phyloP scores from a whole-genome alignment of 768 basidiomycete species.

The Cystofilobasidium macerans region DNA sequence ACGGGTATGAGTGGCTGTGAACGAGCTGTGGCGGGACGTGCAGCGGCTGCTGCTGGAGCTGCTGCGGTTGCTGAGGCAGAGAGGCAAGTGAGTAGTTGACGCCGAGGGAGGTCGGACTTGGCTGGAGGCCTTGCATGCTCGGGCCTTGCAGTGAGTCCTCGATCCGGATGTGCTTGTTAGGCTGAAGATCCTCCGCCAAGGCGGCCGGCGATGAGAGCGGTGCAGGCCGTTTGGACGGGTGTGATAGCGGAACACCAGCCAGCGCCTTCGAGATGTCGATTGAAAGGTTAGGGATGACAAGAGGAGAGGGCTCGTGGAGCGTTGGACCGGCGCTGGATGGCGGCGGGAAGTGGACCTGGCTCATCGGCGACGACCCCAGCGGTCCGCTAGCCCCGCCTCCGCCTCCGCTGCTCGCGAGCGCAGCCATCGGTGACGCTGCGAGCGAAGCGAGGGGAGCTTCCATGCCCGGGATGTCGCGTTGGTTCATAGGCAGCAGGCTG shows the following conservation, averaged over 20 bases:
- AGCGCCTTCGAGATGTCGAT: conserved; percentile 8
- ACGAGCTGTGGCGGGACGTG: conserved; percentile 31
- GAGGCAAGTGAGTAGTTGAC: not conserved
- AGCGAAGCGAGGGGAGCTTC: not conserved
- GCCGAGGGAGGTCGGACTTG: not conserved
- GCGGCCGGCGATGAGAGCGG: conserved; percentile 2
- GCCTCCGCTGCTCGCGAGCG: not conserved
- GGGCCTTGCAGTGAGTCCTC: not conserved
- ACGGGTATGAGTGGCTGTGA: conserved; percentile 39
- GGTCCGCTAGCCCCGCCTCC: not conserved
- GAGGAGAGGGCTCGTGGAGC: not conserved
- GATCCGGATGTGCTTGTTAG: conserved; percentile 15
- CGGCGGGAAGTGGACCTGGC: not conserved
- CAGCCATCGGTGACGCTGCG: not conserved
- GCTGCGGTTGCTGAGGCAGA: not conserved
- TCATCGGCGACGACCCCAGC: not conserved
- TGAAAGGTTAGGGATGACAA: not conserved
- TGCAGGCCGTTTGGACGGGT: conserved; percentile 7
- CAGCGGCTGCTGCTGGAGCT: not conserved
- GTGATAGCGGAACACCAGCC: not conserved
- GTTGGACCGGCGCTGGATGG: no score
- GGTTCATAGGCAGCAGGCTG: conserved; percentile 6
- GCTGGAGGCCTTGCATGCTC: not conserved
- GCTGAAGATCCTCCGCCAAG: not conserved
- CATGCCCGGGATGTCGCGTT: not conserved